phyloP scores from a whole-genome alignment of 805 yeast genomes.

The Pichia cephalocereana region DNA sequence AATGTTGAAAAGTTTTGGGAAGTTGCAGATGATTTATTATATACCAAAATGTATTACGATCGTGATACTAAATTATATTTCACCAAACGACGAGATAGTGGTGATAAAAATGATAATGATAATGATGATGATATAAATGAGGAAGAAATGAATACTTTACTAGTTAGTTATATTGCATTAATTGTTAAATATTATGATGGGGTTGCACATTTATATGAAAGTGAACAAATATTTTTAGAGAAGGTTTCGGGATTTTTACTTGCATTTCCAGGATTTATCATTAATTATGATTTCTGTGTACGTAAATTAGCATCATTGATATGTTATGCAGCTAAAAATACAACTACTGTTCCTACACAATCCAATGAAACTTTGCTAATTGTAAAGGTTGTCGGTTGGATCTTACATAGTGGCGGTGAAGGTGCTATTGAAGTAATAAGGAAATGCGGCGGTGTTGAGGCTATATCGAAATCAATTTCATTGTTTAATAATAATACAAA shows the following conservation, averaged over 20 bases:
- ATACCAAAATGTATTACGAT: conserved; percentile 21
- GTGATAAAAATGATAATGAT: conserved; percentile 6
- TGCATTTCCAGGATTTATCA: conserved; percentile 23
- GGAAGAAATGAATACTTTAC: conserved; percentile 25
- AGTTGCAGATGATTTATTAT: conserved; percentile 22
- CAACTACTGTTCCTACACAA: no score
- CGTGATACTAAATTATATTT: conserved; percentile 17
- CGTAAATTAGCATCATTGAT: conserved; percentile 40
- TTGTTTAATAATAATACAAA: background rate
- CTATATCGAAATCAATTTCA: background rate
- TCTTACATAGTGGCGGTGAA: conserved; percentile 11
- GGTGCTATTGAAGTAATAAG: background rate
- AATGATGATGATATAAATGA: conserved; percentile 12
- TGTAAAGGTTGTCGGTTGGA: conserved; percentile 26
- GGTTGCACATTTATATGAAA: background rate
- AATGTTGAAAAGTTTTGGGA: conserved; percentile 24
- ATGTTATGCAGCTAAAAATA: conserved; percentile 20
- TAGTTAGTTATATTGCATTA: conserved; percentile 26
- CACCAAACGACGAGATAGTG: conserved; percentile 11
- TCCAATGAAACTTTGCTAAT: conserved; percentile 13
- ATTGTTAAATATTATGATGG: conserved; percentile 23
- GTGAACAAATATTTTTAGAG: background rate
- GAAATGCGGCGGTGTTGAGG: background rate
- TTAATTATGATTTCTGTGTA: conserved; percentile 35
- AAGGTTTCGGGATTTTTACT: conserved; percentile 20